Evolutionary conservation across 768 basidiomycete genomes (phyloP), one percentile per base, ranked within the genome.

Genomic region (Sarcodon sp.): DNA sequence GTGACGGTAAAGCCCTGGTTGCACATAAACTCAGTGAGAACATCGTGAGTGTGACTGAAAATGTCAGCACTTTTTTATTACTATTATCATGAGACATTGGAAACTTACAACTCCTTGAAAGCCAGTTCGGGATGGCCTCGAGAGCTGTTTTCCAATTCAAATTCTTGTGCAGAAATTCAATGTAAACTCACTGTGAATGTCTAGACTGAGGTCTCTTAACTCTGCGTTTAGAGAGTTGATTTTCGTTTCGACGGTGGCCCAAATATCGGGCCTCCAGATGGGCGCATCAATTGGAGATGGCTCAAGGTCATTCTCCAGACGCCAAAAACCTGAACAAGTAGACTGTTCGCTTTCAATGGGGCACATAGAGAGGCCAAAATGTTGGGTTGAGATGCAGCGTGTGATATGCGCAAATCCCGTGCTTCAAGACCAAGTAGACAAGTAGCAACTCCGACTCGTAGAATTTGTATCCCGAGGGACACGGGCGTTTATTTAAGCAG

Each of bases 101-200:
- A 8, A 18, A 34, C 59, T 18, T n/a, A 86, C 83, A 65, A 67
- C 67, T 88, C 87, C 58, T 83, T 67, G 52, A 73, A 87, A 43
- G 61, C 69, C 11, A 85, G 64, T 59, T 88, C 86, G 1, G 85
- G 85, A 53, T 80, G 80, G 13, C 68, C 86, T 87, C 55, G 12
- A 9, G 18, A 36, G 53, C 32, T 27, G 45, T 35, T 15, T 13
- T 34, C 35, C 11, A 49, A 27, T 7, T 34, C n/a, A 15, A n/a
- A 15, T 31, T 8, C 45, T 7, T n/a, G n/a, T 32, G 6, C 38
- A 12, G 15, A 33, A 33, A 9, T 32, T 7, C 4, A 5, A 48
- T 35, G 2, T 9, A 3, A 7, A 48, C 70, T 35, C 55, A 83
- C 85, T 73, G 52, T 83, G 83, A 15, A 90, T 85, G 56, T 83